Percentiles rank a stretch among this genome's conserved stretches.
These are phyloP conservation scores for Cordyceps fumosorosea DNA, from an alignment of 2,329 filamentous ascomycete genomes.

Conservation along the genomic window DNA sequence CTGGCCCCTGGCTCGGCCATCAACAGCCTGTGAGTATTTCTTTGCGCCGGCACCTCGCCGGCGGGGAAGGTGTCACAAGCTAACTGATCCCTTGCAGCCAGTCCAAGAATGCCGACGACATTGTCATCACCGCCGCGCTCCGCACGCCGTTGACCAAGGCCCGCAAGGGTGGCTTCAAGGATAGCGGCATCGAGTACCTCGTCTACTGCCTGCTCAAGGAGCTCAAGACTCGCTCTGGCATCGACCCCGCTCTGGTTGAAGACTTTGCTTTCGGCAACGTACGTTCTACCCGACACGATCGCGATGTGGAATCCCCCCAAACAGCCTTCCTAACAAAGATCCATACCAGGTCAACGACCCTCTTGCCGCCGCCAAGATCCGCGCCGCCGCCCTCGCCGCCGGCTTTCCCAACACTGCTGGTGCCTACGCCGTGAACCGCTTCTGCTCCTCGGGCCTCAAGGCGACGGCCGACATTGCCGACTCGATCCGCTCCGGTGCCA, in stretches of 20 bases:
- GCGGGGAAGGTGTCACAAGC: constrained; percentile 2
- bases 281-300: constrained; percentile 24
- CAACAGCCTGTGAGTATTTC: constrained; percentile 62
- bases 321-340: constrained; percentile 2
- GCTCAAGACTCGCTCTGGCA: constrained; percentile 61
- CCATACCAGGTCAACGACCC: constrained; percentile 63
- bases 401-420: constrained; percentile 88
- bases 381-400: constrained; percentile 80
- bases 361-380: constrained; percentile 85
- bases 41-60: not conserved
- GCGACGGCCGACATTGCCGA: constrained; percentile 92
- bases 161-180: constrained; percentile 90
- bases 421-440: constrained; percentile 81
- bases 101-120: constrained; percentile 88
- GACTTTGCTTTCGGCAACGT: constrained; percentile 93
- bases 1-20: constrained; percentile 68
- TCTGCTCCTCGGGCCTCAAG: constrained; percentile 95
- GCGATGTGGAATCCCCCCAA: too few species aligned
- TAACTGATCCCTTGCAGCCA: constrained; percentile 49
- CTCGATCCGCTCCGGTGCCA: constrained; percentile 71
- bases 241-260: constrained; percentile 76
- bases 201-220: constrained; percentile 77
- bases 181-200: constrained; percentile 82
- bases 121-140: constrained; percentile 89
- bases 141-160: constrained; percentile 87